Conservation (phyloP, 2,329 filamentous ascomycete genomes). For the Metarhizium humberi region DNA sequence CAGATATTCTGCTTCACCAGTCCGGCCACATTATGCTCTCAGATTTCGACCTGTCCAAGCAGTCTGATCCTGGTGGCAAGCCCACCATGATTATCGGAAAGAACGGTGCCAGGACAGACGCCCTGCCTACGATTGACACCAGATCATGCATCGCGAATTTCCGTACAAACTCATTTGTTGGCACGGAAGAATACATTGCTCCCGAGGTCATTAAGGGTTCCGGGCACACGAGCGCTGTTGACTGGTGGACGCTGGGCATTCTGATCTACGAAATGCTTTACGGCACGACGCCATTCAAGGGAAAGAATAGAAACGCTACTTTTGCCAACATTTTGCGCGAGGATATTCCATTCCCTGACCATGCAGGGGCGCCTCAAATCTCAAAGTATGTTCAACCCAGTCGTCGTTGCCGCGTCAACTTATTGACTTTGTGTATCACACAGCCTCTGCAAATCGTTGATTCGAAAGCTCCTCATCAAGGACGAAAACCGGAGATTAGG, state of each 20-base stretch:
- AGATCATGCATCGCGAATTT: constrained; percentile 98
- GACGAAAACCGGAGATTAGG: constrained; percentile 91
- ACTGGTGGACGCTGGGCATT: constrained; percentile 98
- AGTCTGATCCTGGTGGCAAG: constrained; percentile 90
- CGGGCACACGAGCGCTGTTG: constrained; percentile 94
- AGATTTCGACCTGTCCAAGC: constrained; percentile 96
- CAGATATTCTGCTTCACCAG: constrained; percentile 94
- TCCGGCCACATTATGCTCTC: constrained; percentile 99
- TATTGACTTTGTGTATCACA: not conserved
- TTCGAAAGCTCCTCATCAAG: constrained; percentile 95
- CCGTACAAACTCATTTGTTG: constrained; percentile 95
- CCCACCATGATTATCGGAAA: constrained; percentile 96
- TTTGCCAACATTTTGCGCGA: constrained; percentile 96
- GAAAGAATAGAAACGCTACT: constrained; percentile 95
- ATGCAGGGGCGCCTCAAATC: constrained; percentile 71
- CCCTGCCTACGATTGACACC: constrained; percentile 93
- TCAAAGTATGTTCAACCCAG: constrained; percentile 65
- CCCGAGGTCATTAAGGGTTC: constrained; percentile 98
- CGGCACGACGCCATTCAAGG: constrained; percentile 97
- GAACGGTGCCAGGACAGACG: constrained; percentile 76
- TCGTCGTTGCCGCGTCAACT: not conserved
- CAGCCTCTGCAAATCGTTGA: constrained; percentile 91
- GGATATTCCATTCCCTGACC: constrained; percentile 92
- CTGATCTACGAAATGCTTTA: constrained; percentile 98
- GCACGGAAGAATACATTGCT: constrained; percentile 97